phyloP scores from a whole-genome alignment of 495 filamentous ascomycete genomes.

The Hyaloscypha bicolor region DNA sequence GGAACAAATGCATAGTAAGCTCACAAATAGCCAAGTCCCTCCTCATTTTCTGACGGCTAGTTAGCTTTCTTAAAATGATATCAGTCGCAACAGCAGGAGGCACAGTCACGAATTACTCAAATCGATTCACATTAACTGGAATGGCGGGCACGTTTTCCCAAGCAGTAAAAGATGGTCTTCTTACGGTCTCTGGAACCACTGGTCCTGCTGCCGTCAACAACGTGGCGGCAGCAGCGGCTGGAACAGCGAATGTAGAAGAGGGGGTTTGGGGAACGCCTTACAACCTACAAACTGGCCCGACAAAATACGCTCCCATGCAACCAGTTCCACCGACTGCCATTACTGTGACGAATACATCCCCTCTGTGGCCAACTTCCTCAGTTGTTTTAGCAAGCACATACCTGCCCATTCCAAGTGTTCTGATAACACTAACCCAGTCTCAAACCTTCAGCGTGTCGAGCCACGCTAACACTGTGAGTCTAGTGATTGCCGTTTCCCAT shows the following conservation, averaged over 20 bases:
- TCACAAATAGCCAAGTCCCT: slow-evolving; percentile 9
- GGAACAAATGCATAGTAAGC: slow-evolving; percentile 66
- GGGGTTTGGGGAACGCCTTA: slow-evolving; percentile 57
- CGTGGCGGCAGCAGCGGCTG: slow-evolving; percentile 31
- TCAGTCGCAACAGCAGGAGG: slow-evolving; percentile 53
- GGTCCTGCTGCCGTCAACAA: slow-evolving; percentile 46
- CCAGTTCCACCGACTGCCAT: slow-evolving; percentile 67
- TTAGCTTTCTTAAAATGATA: slow-evolving; percentile 67
- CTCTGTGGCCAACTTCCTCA: slow-evolving; percentile 64
- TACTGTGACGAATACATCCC: slow-evolving; percentile 53
- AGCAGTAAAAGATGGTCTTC: slow-evolving; percentile 43
- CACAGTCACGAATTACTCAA: slow-evolving; percentile 59
- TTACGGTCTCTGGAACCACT: slow-evolving; percentile 46
- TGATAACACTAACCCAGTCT: slow-evolving; percentile 63
- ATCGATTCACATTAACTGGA: slow-evolving; percentile 64
- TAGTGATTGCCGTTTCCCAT: slow-evolving; percentile 17
- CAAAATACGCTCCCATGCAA: slow-evolving; percentile 74
- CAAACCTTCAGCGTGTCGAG: slow-evolving; percentile 57
- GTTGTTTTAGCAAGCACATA: slow-evolving; percentile 60
- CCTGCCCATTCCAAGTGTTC: slow-evolving; percentile 54
- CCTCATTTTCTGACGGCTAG: slow-evolving; percentile 9
- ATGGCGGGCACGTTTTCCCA: slow-evolving; percentile 67
- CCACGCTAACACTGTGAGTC: slow-evolving; percentile 67
- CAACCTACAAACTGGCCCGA: slow-evolving; percentile 62
- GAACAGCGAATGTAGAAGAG: slow-evolving; percentile 15